A percentile compares a stretch with the other conserved stretches of the same genome.
phyloP scores from a whole-genome alignment of 352 stramenopile species.

The Ophiocytium majus region DNA sequence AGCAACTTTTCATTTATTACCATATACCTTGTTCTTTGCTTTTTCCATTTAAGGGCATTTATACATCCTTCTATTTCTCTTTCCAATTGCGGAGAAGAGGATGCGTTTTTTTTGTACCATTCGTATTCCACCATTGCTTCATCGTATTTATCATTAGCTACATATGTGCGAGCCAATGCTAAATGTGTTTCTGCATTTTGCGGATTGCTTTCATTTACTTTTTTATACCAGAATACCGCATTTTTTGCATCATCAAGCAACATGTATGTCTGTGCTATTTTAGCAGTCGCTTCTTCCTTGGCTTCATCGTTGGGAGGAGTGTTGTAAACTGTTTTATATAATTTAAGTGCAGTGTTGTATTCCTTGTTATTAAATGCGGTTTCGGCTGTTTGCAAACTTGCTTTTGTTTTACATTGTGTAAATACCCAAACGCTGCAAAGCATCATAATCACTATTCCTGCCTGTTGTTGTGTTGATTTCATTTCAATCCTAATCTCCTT shows the following conservation, averaged over 20 bases:
- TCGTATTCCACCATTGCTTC: conserved; percentile 19
- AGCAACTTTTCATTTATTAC: conserved; percentile 22
- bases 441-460: not conserved
- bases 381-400: conserved; percentile 20
- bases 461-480: too few species aligned
- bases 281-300: conserved; percentile 19
- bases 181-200: conserved; percentile 22
- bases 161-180: conserved; percentile 19
- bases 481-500: too few species aligned
- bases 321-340: conserved; percentile 23
- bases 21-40: conserved; percentile 21
- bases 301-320: conserved; percentile 18
- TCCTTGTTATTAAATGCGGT: conserved; percentile 21
- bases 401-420: not conserved
- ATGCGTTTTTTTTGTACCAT: conserved; percentile 22
- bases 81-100: conserved; percentile 19
- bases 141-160: conserved; percentile 22
- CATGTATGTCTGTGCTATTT: conserved; percentile 21
- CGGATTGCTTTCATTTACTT: conserved; percentile 21
- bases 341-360: conserved; percentile 22
- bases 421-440: not conserved
- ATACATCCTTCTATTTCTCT: conserved; percentile 22
- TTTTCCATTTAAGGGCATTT: conserved; percentile 22
- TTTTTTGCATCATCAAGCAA: conserved; percentile 22
- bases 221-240: conserved; percentile 21